Conservation (phyloP, 2,329 filamentous ascomycete genomes). For the Beauveria varroae region DNA sequence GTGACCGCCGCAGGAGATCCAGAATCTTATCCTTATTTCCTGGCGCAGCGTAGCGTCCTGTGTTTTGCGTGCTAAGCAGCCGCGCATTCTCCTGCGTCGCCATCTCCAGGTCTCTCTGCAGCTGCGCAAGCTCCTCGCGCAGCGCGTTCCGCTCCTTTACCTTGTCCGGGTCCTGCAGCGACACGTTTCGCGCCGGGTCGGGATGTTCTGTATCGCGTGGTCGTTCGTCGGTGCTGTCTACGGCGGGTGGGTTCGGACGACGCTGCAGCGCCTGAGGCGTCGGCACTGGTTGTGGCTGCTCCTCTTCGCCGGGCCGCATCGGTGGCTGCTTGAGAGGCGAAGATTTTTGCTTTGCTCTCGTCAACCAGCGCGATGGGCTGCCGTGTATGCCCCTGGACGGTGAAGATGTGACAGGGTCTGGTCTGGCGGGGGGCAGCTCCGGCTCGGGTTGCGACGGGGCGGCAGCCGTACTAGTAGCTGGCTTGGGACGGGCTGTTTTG, state of each 20-base stretch:
- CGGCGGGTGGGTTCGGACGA: neutral
- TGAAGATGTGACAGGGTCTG: conserved; percentile 46
- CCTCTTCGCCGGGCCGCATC: conserved; percentile 14
- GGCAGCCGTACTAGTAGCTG: conserved; percentile 4
- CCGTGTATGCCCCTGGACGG: conserved; percentile 53
- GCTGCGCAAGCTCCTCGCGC: conserved; percentile 43
- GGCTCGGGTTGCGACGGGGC: conserved; percentile 40
- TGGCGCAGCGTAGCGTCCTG: conserved; percentile 28
- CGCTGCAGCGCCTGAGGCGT: conserved; percentile 7
- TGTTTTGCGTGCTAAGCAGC: conserved; percentile 33
- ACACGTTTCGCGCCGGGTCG: conserved; percentile 34
- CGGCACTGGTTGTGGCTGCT: neutral
- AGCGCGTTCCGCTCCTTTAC: conserved; percentile 46
- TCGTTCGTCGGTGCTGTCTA: neutral
- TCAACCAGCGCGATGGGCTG: conserved; percentile 43
- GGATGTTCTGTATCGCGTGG: conserved; percentile 12
- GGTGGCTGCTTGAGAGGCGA: conserved; percentile 44
- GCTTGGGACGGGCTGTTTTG: neutral
- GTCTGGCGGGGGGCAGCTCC: conserved; percentile 52
- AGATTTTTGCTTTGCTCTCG: conserved; percentile 29
- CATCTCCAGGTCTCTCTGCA: conserved; percentile 52
- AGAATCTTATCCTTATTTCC: conserved; percentile 32
- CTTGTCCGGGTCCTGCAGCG: conserved; percentile 39
- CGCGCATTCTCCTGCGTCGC: conserved; percentile 52
- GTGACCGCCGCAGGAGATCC: conserved; percentile 31